Conservation (phyloP, 2,329 filamentous ascomycete genomes). For the Claviceps cyperi region DNA sequence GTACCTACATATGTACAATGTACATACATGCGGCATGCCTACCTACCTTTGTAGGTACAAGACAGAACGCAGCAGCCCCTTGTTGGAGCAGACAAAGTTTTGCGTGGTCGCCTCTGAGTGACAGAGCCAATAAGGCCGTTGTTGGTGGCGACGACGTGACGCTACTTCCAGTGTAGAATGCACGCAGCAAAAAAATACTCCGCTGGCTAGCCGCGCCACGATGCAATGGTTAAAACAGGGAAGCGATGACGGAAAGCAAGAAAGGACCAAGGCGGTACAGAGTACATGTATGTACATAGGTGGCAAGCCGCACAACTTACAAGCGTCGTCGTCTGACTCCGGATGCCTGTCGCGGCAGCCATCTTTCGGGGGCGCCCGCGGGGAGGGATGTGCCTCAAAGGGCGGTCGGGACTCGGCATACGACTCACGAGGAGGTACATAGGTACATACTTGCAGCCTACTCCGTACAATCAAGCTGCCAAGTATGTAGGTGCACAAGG, state of each 20-base stretch:
- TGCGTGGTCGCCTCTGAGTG: background rate
- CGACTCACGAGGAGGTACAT: too few relatives aligned
- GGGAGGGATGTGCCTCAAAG: background rate
- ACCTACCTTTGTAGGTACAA: background rate
- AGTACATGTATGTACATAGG: too few relatives aligned
- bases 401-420: background rate
- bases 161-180: background rate
- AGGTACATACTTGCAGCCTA: too few relatives aligned
- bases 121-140: background rate
- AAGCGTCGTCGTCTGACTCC: too few relatives aligned
- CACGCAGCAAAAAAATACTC: too few relatives aligned
- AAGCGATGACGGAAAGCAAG: background rate
- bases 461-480: too few relatives aligned
- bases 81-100: background rate
- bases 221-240: background rate
- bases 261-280: background rate
- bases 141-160: conserved; percentile 1
- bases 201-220: background rate
- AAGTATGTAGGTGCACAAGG: too few relatives aligned
- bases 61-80: background rate
- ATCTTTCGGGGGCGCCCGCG: background rate
- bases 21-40: too few relatives aligned
- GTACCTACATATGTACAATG: too few relatives aligned
- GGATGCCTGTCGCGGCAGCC: background rate
- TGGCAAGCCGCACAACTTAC: too few relatives aligned